These are phyloP conservation scores for Talaromyces rugulosus DNA, from an alignment of 2,329 filamentous ascomycete species.

Conservation along the genomic window DNA sequence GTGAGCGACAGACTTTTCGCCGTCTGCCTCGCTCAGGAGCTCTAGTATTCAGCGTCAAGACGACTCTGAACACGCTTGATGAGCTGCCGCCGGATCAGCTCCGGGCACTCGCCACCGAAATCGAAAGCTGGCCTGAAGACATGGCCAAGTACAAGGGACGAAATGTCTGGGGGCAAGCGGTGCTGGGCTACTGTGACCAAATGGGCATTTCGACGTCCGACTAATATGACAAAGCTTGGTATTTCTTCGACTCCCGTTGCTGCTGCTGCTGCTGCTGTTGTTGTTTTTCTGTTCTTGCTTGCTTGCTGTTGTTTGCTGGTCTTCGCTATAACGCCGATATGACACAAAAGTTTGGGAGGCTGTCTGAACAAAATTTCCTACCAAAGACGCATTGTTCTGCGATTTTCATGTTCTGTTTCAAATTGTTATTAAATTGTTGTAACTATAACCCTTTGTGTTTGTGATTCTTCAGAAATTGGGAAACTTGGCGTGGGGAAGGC, in stretches of 20 bases:
- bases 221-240: not conserved
- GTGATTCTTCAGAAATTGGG: not conserved
- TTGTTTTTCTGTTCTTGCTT: not conserved
- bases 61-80: conserved; percentile 39
- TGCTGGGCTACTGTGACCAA: conserved; percentile 33
- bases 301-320: not conserved
- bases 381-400: conserved; percentile 2
- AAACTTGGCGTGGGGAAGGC: not conserved
- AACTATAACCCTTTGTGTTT: not conserved
- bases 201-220: conserved; percentile 12
- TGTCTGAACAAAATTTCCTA: conserved; percentile 15
- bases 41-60: conserved; percentile 50
- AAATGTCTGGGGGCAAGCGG: conserved; percentile 39
- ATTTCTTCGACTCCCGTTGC: not conserved
- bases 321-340: conserved; percentile 6
- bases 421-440: not conserved
- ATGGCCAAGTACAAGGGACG: conserved; percentile 44
- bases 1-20: conserved; percentile 49
- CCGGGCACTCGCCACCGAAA: conserved; percentile 39
- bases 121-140: conserved; percentile 43
- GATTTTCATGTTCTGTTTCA: not conserved
- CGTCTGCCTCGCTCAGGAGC: conserved; percentile 41
- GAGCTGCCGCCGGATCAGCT: conserved; percentile 40
- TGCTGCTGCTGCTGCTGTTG: not conserved
- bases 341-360: conserved; percentile 16